Evolutionary conservation across 352 stramenopile genomes (phyloP).

Genomic region (Peronosclerospora sorghi): DNA sequence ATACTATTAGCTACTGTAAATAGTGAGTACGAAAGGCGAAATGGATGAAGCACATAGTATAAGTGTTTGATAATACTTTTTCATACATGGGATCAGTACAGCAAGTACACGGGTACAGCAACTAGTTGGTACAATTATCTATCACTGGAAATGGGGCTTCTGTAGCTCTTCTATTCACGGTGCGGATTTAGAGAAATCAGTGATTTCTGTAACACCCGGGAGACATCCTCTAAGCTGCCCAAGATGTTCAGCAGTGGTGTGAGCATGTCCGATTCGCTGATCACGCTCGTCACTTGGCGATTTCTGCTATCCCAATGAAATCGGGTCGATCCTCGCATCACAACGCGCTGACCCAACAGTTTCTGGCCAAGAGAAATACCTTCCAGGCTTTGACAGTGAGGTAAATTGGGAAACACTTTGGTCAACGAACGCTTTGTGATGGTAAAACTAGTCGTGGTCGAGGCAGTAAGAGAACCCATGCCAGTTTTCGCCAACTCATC

Average conservation of each 20-base stretch:
- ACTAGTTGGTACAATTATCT: too few relatives aligned
- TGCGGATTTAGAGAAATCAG: slow-evolving; percentile 1
- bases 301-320: slow-evolving; percentile 8
- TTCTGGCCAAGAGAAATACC: neutral
- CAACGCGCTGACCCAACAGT: slow-evolving; percentile 7
- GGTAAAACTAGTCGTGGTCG: neutral
- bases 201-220: slow-evolving; percentile 6
- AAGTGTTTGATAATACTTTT: too few relatives aligned
- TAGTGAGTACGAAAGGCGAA: too few relatives aligned
- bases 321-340: slow-evolving; percentile 2
- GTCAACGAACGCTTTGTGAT: slow-evolving; percentile 2
- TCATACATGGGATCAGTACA: too few relatives aligned
- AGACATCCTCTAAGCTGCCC: slow-evolving; percentile 8
- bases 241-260: slow-evolving; percentile 7
- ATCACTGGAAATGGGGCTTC: too few relatives aligned
- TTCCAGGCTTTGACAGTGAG: neutral
- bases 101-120: too few relatives aligned
- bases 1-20: too few relatives aligned
- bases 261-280: slow-evolving; percentile 13
- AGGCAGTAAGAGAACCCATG: neutral
- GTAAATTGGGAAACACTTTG: slow-evolving; percentile 4
- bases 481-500: slow-evolving; percentile 1
- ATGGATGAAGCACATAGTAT: too few relatives aligned
- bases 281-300: slow-evolving; percentile 3
- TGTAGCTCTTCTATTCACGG: neutral